These are phyloP conservation scores for Populus hybrid DNA, from an alignment of 441 rosid genomes.

Conservation along the genomic window DNA sequence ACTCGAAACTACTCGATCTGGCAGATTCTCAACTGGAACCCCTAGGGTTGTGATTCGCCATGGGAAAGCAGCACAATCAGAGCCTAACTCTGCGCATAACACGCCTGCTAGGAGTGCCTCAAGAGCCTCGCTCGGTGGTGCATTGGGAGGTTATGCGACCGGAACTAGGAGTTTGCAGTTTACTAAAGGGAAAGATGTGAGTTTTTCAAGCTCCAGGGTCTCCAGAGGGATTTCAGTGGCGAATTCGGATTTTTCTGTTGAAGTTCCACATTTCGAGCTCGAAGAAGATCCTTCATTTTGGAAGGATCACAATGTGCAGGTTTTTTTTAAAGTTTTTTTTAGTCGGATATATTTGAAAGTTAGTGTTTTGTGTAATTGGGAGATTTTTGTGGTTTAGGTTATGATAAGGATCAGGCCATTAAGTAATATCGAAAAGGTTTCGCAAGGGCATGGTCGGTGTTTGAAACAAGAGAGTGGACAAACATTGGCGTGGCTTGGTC, in stretches of 20 bases:
- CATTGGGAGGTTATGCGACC: constrained; percentile 23
- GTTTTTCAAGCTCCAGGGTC: constrained; percentile 42
- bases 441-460: constrained; percentile 65
- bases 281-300: constrained; percentile 69
- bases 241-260: constrained; percentile 35
- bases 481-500: constrained; percentile 74
- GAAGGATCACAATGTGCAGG: constrained; percentile 93
- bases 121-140: constrained; percentile 54
- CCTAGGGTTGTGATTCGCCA: constrained; percentile 45
- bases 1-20: constrained; percentile 22
- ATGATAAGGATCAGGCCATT: constrained; percentile 82
- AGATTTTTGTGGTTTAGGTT: constrained; percentile 43
- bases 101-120: constrained; percentile 66
- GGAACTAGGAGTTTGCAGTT: constrained; percentile 36
- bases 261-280: constrained; percentile 65
- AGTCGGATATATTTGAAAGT: not conserved
- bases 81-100: constrained; percentile 72
- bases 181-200: constrained; percentile 47
- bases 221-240: constrained; percentile 44
- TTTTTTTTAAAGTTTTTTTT: constrained; percentile 15
- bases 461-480: constrained; percentile 77
- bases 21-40: constrained; percentile 28
- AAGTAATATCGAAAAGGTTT: constrained; percentile 55
- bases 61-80: constrained; percentile 46
- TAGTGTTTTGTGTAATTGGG: not conserved